Base-by-base conservation (phyloP, 805 yeast species). In the Teunomyces atbi region DNA sequence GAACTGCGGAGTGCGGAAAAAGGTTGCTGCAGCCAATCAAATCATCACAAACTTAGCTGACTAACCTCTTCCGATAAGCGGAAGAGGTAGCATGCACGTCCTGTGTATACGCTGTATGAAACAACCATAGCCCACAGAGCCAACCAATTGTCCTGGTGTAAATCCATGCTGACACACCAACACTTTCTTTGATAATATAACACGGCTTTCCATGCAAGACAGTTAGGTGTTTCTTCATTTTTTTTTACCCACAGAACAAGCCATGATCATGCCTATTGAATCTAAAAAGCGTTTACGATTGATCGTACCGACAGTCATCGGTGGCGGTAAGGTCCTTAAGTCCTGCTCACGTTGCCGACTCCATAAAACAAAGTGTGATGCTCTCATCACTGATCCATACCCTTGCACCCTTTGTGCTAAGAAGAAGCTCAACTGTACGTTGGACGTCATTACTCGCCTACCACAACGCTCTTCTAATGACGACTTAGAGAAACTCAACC, bases 301-400 rank as follows among this genome's bases (percentile, higher is more conserved):
- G 32, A 46, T 53, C 23, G 39, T 51, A 23, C 55, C 55, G 20
- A 19, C 46, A 29, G 29, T 29, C 16, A 18, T 33, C 16, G 30
- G 23, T 12, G 61, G 59, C 16, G 55, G 49, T n/a, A 55, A 49
- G 44, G 35, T 59, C 21, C 53, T 60, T 41, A 81, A 82, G 54
- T 77, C 86, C 8, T 84, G 89, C 58, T 71, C 77, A 4, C 68
- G 85, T 27, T 84, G 89, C 60, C 71, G 89, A 29, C 78, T 78
- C 55, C 84, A 82, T 54, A 84, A 84, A 59, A 82, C 83, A 13
- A 81, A 76, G 55, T 84, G 89, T 61, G 84, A 83, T 57, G 83
- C 83, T 10, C 51, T 64, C 11, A 57, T 58, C 19, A 76, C 79
- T 12, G 62, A 69, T 29, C 88, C 89, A 3, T 57, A 62, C 19